Evolutionary conservation across 169 alveolate genomes (phyloP), one percentile per base, ranked within the genome.

Genomic region (Ichthyophthirius multifiliis): DNA sequence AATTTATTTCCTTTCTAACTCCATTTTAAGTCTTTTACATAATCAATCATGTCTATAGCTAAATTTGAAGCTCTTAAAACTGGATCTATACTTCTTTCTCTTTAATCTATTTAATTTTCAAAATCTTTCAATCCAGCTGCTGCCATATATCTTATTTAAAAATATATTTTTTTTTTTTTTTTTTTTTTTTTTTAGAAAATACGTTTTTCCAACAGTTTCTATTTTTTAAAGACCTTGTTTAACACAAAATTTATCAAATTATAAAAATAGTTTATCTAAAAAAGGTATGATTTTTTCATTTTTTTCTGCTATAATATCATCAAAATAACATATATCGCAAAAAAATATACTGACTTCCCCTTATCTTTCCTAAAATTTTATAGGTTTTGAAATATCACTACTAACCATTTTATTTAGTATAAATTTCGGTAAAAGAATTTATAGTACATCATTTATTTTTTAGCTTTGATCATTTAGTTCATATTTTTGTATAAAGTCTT

Each of bases 151-250:
- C 95, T 88, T 65, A 87, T 87, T 13, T 95, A 95, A 15, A 90
- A 95, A 5, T 95, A 88, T 76, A 91, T 95, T 15, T 86, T 91
- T 77, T 89, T 90, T 76, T 90, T 83, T 30, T 87, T 74, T 4
- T 89, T 84, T 65, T 85, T 88, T 5, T 65, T 45, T 43, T 83
- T 89, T 65, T 93, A 86, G 39, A 93, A 75, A 73, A 88, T 85
- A 74, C 91, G 96, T 90, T 80, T 92, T 91, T 7, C 98, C 98
- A 0, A 94, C 98, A n/a, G 98, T 94, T 78, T 94, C 98, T 13
- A 94, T 94, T 83, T 94, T 94, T 80, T 92, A 83, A 31, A 91
- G 81, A 1, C 94, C 93, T 73, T 87, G 89, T 18, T 76, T 47
- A 31, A 83, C 94, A 75, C 96, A 90, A 39, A 94, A 84, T 67